A percentile compares a stretch with the other conserved stretches of the same genome.
phyloP scores from a whole-genome alignment of 345 rosid genomes.

The Diplotaxis tenuifolia region DNA sequence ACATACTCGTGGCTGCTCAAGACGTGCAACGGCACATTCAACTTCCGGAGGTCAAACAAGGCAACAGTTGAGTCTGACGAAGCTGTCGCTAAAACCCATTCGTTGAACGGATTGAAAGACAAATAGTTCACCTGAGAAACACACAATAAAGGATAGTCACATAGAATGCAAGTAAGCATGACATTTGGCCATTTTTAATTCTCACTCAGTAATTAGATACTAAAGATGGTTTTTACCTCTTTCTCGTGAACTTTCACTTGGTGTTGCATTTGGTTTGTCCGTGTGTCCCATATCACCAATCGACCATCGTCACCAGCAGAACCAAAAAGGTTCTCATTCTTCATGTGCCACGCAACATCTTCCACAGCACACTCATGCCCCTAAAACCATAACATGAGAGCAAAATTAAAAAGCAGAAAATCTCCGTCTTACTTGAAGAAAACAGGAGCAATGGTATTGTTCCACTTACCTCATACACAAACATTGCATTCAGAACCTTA shows the following conservation, averaged over 20 bases:
- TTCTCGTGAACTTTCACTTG: slow-evolving; percentile 74
- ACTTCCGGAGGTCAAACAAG: slow-evolving; percentile 80
- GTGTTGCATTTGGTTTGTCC: slow-evolving; percentile 66
- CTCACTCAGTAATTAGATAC: neutral
- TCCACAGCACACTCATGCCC: slow-evolving; percentile 76
- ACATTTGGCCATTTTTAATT: neutral
- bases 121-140: slow-evolving; percentile 64
- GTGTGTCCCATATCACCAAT: slow-evolving; percentile 81
- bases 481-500: slow-evolving; percentile 63
- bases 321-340: slow-evolving; percentile 78
- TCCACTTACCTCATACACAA: slow-evolving; percentile 64
- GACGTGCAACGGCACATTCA: slow-evolving; percentile 22
- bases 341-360: slow-evolving; percentile 92
- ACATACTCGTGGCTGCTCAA: slow-evolving; percentile 76
- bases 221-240: slow-evolving; percentile 52
- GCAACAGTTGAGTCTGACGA: slow-evolving; percentile 82
- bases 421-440: neutral
- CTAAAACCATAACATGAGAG: slow-evolving; percentile 34
- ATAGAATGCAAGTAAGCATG: neutral
- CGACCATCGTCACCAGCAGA: slow-evolving; percentile 86
- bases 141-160: neutral
- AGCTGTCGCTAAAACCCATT: slow-evolving; percentile 90
- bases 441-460: neutral
- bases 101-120: slow-evolving; percentile 85
- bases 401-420: slow-evolving; percentile 1